phyloP scores from a whole-genome alignment of 2,329 filamentous ascomycete species.

The Claviceps purpurea region DNA sequence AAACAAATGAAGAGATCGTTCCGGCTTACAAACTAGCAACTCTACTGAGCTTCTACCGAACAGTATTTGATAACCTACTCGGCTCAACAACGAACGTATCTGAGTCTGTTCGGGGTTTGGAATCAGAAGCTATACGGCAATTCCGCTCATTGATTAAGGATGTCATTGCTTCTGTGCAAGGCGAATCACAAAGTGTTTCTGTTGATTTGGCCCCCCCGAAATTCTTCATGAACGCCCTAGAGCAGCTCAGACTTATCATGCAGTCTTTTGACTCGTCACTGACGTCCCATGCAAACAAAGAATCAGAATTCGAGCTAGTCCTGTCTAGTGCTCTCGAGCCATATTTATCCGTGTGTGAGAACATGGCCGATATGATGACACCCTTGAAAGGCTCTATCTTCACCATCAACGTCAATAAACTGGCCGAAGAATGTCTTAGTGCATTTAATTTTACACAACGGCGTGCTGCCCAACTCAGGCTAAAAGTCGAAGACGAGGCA shows the following conservation, averaged over 20 bases:
- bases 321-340: constrained; percentile 73
- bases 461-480: constrained; percentile 41
- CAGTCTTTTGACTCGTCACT: constrained; percentile 78
- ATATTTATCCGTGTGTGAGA: constrained; percentile 63
- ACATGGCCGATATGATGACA: constrained; percentile 48
- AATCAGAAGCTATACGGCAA: constrained; percentile 65
- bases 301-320: constrained; percentile 60
- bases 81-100: constrained; percentile 55
- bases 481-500: constrained; percentile 40
- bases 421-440: constrained; percentile 41
- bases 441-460: constrained; percentile 50
- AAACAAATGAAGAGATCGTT: constrained; percentile 81
- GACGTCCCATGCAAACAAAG: constrained; percentile 41
- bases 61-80: constrained; percentile 71
- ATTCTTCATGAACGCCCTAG: constrained; percentile 69
- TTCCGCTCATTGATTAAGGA: constrained; percentile 75
- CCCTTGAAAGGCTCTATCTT: constrained; percentile 54
- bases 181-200: constrained; percentile 55
- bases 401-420: constrained; percentile 55
- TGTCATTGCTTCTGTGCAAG: constrained; percentile 60
- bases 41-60: constrained; percentile 75
- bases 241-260: constrained; percentile 65
- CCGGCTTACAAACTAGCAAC: constrained; percentile 84
- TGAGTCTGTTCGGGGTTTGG: constrained; percentile 52
- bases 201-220: constrained; percentile 64